phyloP scores from a whole-genome alignment of 2,329 filamentous ascomycete species.

The Blumeriella jaapii region DNA sequence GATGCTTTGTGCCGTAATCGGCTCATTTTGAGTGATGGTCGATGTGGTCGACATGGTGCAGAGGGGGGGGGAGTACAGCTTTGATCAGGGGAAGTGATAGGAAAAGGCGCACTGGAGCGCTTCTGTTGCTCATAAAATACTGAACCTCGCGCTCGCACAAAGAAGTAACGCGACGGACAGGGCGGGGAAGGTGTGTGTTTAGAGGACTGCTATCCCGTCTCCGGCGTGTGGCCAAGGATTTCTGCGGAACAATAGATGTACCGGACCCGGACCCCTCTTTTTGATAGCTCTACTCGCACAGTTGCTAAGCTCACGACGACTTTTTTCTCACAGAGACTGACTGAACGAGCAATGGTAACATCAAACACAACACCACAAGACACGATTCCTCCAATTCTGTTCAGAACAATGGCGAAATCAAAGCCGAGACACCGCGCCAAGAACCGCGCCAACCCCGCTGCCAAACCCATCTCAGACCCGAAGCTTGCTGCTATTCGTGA shows the following conservation, averaged over 20 bases:
- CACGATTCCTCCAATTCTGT: not conserved
- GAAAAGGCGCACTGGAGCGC: no score
- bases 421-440: slow-evolving; percentile 39
- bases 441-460: slow-evolving; percentile 42
- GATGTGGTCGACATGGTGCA: slow-evolving; percentile 32
- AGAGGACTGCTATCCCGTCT: no score
- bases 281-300: no score
- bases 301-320: no score
- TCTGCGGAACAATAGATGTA: no score
- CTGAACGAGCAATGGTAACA: not conserved
- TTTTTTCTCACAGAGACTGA: not conserved
- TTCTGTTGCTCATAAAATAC: no score
- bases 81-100: slow-evolving; percentile 3
- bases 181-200: slow-evolving; percentile 1
- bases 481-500: slow-evolving; percentile 52
- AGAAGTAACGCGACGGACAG: not conserved
- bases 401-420: slow-evolving; percentile 49
- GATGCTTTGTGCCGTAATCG: slow-evolving; percentile 78
- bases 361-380: not conserved
- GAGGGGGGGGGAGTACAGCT: slow-evolving; percentile 1
- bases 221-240: no score
- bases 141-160: slow-evolving; percentile 6
- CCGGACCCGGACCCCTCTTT: no score
- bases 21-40: slow-evolving; percentile 38
- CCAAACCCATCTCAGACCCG: slow-evolving; percentile 50